phyloP scores from a whole-genome alignment of 1,139 yeast genomes.

The Zygosaccharomyces pseudobailii region DNA sequence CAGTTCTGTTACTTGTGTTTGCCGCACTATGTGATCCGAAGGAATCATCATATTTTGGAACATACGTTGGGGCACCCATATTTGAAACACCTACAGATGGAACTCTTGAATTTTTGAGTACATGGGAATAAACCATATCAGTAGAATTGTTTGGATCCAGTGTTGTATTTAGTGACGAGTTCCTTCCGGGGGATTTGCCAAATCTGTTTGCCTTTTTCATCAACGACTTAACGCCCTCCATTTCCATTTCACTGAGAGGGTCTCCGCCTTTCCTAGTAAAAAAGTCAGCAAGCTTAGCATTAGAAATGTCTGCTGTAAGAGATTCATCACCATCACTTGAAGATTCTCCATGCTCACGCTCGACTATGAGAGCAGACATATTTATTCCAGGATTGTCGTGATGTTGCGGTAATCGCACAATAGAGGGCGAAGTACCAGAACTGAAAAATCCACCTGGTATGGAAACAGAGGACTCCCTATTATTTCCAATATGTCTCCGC shows the following conservation, averaged over 20 bases:
- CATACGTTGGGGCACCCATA: slow-evolving; percentile 34
- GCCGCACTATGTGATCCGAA: slow-evolving; percentile 13
- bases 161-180: neutral
- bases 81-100: slow-evolving; percentile 13
- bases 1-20: slow-evolving; percentile 20
- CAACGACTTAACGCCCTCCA: slow-evolving; percentile 74
- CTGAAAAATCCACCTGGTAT: slow-evolving; percentile 21
- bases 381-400: neutral
- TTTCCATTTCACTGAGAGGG: slow-evolving; percentile 72
- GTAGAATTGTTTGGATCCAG: slow-evolving; percentile 6
- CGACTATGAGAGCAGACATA: neutral
- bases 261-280: slow-evolving; percentile 70
- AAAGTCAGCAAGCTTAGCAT: slow-evolving; percentile 56
- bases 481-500: neutral
- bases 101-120: slow-evolving; percentile 15
- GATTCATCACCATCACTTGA: slow-evolving; percentile 5
- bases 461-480: neutral
- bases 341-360: slow-evolving; percentile 1
- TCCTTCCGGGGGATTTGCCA: slow-evolving; percentile 23
- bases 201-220: slow-evolving; percentile 37
- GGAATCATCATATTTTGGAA: slow-evolving; percentile 33
- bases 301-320: slow-evolving; percentile 16
- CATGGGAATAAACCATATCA: slow-evolving; percentile 10
- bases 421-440: slow-evolving; percentile 6
- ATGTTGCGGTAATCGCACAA: slow-evolving; percentile 1